phyloP scores from a whole-genome alignment of 495 filamentous ascomycete species.

The Geoglossum glabrum region DNA sequence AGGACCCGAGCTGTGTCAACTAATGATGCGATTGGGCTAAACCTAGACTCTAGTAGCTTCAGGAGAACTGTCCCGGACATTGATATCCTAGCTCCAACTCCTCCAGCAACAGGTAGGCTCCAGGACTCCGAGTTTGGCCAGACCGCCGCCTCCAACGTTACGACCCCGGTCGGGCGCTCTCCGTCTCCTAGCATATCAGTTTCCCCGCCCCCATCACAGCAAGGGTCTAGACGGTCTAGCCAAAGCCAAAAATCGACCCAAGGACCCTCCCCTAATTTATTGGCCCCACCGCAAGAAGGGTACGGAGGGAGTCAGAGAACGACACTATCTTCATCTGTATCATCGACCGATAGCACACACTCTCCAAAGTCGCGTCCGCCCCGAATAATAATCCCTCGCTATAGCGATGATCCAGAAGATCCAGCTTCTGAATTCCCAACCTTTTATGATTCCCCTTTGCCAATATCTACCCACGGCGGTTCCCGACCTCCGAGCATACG shows the following conservation, averaged over 20 bases:
- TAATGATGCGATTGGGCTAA: slow-evolving; percentile 4
- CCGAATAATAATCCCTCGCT: not conserved
- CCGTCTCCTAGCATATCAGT: slow-evolving; percentile 16
- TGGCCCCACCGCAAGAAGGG: slow-evolving; percentile 1
- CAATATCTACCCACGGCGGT: slow-evolving; percentile 8
- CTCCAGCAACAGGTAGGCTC: not conserved
- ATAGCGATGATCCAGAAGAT: not conserved
- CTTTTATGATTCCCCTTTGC: slow-evolving; percentile 24
- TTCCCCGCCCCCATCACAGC: slow-evolving; percentile 23
- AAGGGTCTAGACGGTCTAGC: slow-evolving; percentile 13
- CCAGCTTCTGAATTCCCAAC: slow-evolving; percentile 21
- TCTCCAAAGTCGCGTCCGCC: not conserved
- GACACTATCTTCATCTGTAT: not conserved
- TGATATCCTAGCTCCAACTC: slow-evolving; percentile 4
- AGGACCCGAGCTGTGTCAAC: not conserved
- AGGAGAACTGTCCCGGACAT: slow-evolving; percentile 11
- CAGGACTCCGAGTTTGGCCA: not conserved
- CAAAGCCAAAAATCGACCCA: not conserved
- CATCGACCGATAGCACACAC: not conserved
- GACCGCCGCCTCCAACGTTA: not conserved
- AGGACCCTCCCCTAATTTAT: not conserved
- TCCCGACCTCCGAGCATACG: slow-evolving; percentile 31
- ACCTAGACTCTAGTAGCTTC: slow-evolving; percentile 10
- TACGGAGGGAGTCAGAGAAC: not conserved
- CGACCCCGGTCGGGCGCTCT: slow-evolving; percentile 10